Evolutionary conservation across 805 yeast species (phyloP).

Genomic region (Lipomyces anomalus): DNA sequence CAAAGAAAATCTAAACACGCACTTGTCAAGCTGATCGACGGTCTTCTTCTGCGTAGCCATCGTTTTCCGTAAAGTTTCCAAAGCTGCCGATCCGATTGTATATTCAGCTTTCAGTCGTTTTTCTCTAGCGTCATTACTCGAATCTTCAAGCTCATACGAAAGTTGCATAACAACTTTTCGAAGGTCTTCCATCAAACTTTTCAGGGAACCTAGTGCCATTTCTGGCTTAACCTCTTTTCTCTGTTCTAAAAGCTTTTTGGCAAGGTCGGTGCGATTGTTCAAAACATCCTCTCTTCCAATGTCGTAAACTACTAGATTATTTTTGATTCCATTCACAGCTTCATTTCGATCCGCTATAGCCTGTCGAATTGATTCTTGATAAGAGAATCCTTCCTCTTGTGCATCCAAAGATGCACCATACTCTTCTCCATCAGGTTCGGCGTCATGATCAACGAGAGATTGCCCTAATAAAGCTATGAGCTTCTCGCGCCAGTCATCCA

Average conservation of each 20-base stretch:
- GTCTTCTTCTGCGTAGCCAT: slow-evolving; percentile 40
- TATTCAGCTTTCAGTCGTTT: slow-evolving; percentile 11
- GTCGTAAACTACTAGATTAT: slow-evolving; percentile 21
- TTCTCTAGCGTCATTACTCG: slow-evolving; percentile 9
- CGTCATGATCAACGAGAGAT: slow-evolving; percentile 48
- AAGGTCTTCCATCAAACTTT: slow-evolving; percentile 12
- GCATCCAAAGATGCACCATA: slow-evolving; percentile 66
- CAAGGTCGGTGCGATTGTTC: slow-evolving; percentile 25
- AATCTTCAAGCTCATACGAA: slow-evolving; percentile 14
- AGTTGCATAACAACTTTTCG: slow-evolving; percentile 13
- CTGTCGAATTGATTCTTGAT: slow-evolving; percentile 33
- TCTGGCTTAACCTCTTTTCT: slow-evolving; percentile 23
- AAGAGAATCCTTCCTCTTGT: slow-evolving; percentile 56
- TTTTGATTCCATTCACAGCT: slow-evolving; percentile 36
- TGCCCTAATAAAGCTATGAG: slow-evolving; percentile 41
- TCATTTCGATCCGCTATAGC: slow-evolving; percentile 39
- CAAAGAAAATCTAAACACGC: no score
- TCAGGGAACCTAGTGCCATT: slow-evolving; percentile 16
- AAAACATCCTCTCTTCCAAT: slow-evolving; percentile 15
- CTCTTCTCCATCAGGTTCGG: slow-evolving; percentile 64
- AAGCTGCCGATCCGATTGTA: slow-evolving; percentile 6
- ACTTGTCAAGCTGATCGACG: slow-evolving; percentile 38
- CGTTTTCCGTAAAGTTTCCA: slow-evolving; percentile 5
- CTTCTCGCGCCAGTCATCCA: slow-evolving; percentile 49
- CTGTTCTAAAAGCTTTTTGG: slow-evolving; percentile 22